Evolutionary conservation across 2,329 filamentous ascomycete species (phyloP).

Genomic region (Huntiella savannae): DNA sequence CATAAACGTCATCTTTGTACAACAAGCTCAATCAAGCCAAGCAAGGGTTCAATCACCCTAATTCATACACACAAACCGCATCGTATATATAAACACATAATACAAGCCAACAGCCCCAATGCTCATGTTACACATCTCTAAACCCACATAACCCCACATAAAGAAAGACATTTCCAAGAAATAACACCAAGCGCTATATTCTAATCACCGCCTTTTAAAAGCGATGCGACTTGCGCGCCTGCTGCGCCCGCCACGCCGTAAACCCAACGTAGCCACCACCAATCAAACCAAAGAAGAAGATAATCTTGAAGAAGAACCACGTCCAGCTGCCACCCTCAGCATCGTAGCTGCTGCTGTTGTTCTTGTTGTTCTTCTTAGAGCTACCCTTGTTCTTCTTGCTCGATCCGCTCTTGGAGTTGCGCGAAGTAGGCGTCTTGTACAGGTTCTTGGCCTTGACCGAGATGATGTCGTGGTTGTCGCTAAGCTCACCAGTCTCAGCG

Average conservation of each 20-base stretch:
- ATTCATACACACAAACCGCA: no score
- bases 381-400: conserved; percentile 19
- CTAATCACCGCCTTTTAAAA: conserved; percentile 22
- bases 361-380: conserved; percentile 17
- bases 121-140: no score
- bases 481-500: conserved; percentile 86
- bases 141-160: neutral
- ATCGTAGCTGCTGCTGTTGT: conserved; percentile 14
- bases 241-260: conserved; percentile 58
- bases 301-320: conserved; percentile 58
- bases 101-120: neutral
- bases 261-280: conserved; percentile 70
- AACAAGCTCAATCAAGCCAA: neutral
- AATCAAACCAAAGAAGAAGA: conserved; percentile 52
- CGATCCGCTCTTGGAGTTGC: conserved; percentile 19
- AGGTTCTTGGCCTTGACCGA: conserved; percentile 72
- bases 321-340: conserved; percentile 32
- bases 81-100: neutral
- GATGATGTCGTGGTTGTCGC: conserved; percentile 95
- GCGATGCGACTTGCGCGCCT: conserved; percentile 34
- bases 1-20: no score
- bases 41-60: neutral
- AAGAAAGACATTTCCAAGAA: neutral
- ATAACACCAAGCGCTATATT: neutral
- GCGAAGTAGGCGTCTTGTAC: conserved; percentile 41